Evolutionary conservation across 768 basidiomycete genomes (phyloP), one percentile per base, ranked within the genome.

Genomic region (Boletus pseudopeckii): DNA sequence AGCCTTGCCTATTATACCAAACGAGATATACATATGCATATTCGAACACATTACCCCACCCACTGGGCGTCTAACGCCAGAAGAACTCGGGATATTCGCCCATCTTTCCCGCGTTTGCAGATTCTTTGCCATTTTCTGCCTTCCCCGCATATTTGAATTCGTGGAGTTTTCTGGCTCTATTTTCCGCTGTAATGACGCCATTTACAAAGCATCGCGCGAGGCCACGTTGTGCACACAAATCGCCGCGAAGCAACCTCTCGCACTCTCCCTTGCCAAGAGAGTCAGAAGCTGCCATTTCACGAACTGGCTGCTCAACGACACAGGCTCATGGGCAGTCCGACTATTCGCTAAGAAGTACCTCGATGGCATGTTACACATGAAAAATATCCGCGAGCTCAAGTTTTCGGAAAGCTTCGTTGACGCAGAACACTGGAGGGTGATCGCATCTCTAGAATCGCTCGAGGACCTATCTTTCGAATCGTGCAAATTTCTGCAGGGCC

Each of bases 1-100:
- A 24, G 9, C 5, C 11, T 57, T 73, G 15, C 58, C 68, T 1
- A 58, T 68, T 6, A 69, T 81, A 50, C 78, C 78, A 3, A 72
- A 70, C 54, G 79, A 80, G 54, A 66, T 80, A 18, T 79, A 78
- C 48, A 54, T 73, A 5, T 60, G 69, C 47, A 76, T 80, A n/a
- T 70, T 77, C 41, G 67, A 66, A n/a, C 61, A 64, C 33, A 39
- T 78, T 5, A 57, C 55, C 33, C 65, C 68, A 20, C 45, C 61
- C 0, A 50, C 60, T 17, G 47, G 59, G 1, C 51, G 33, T 52
- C 56, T 38, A 10, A 44, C 45, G 7, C 44, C 47, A 4, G 60
- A 72, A n/a, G 9, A 55, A 30, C 18, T 50, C 13, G 2, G 3
- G 4, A 54, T 20, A 15, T 56, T 63, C 33, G 54, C 56, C 32